Conservation (phyloP, 2,329 filamentous ascomycete species). For the Tolypocladium album region DNA sequence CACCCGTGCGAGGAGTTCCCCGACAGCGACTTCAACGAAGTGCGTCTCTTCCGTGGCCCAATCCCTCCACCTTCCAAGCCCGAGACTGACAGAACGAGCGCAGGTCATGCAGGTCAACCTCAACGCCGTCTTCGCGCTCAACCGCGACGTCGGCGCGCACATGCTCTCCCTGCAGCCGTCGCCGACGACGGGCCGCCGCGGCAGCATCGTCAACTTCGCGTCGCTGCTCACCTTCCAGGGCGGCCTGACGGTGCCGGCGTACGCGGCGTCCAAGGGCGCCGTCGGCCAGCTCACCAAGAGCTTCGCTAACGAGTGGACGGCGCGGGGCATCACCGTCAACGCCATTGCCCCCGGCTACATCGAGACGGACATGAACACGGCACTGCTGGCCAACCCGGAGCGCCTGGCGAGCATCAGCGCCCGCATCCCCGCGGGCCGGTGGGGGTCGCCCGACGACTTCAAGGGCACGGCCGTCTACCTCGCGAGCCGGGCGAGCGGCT, state of each 20-base stretch:
- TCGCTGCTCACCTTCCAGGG: constrained; percentile 77
- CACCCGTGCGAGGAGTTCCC: constrained; percentile 70
- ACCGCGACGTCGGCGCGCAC: constrained; percentile 67
- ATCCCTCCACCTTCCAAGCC: background rate
- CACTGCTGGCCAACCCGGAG: constrained; percentile 61
- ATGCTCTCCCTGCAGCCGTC: constrained; percentile 52
- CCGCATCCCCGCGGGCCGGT: constrained; percentile 73
- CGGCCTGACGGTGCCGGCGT: constrained; percentile 79
- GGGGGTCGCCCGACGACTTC: constrained; percentile 80
- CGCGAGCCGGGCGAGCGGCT: constrained; percentile 64
- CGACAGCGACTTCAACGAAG: constrained; percentile 63
- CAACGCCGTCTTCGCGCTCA: constrained; percentile 66
- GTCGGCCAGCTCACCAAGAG: constrained; percentile 79
- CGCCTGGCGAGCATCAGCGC: constrained; percentile 64
- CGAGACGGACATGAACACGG: constrained; percentile 88
- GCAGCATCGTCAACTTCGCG: constrained; percentile 75
- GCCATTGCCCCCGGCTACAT: constrained; percentile 86
- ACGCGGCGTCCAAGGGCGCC: constrained; percentile 77
- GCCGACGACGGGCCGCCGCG: constrained; percentile 41
- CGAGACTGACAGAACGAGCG: background rate
- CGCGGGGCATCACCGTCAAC: constrained; percentile 73
- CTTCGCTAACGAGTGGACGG: constrained; percentile 76
- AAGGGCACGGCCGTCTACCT: constrained; percentile 73
- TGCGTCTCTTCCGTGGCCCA: constrained; percentile 13
- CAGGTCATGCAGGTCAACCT: constrained; percentile 80